Percentiles rank a stretch among this genome's conserved stretches.
These are phyloP conservation scores for Myriangium duriaei DNA, from an alignment of 2,329 filamentous ascomycete species.

Conservation along the genomic window DNA sequence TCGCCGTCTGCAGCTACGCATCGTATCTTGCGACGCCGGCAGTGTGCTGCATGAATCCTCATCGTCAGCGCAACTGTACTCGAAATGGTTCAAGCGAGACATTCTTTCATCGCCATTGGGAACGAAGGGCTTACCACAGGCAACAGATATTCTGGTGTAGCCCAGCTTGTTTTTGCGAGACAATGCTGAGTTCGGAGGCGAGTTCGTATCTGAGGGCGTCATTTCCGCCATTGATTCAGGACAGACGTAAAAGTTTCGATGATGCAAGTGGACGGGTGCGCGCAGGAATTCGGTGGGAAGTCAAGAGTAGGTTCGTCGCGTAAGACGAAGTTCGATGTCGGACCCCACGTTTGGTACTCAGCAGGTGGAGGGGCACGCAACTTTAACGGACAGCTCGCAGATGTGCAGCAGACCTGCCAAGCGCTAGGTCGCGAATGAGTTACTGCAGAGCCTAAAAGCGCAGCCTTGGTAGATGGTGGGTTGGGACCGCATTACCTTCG, in stretches of 20 bases:
- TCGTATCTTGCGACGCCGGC: constrained; percentile 83
- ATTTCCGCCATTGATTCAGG: neutral
- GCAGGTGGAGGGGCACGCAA: too few relatives aligned
- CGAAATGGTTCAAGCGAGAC: constrained; percentile 5
- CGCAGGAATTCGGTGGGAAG: too few relatives aligned
- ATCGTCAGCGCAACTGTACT: constrained; percentile 8
- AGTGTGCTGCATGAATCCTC: constrained; percentile 48
- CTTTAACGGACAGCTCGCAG: too few relatives aligned
- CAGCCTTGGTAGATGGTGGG: too few relatives aligned
- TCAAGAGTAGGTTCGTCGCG: too few relatives aligned
- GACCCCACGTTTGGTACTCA: too few relatives aligned
- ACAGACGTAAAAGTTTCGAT: neutral
- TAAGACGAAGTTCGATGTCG: too few relatives aligned
- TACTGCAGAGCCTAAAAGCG: too few relatives aligned
- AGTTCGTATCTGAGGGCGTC: neutral
- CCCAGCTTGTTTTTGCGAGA: constrained; percentile 67
- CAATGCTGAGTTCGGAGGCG: constrained; percentile 2
- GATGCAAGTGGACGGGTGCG: neutral
- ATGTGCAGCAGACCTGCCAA: too few relatives aligned
- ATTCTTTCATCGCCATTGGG: neutral
- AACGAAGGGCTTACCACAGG: constrained; percentile 70
- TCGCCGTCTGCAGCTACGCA: constrained; percentile 69
- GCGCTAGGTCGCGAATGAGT: too few relatives aligned
- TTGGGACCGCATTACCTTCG: too few relatives aligned
- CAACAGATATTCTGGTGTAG: constrained; percentile 89